phyloP scores from a whole-genome alignment of 305 asterid species.

The Plantago coronopus region DNA sequence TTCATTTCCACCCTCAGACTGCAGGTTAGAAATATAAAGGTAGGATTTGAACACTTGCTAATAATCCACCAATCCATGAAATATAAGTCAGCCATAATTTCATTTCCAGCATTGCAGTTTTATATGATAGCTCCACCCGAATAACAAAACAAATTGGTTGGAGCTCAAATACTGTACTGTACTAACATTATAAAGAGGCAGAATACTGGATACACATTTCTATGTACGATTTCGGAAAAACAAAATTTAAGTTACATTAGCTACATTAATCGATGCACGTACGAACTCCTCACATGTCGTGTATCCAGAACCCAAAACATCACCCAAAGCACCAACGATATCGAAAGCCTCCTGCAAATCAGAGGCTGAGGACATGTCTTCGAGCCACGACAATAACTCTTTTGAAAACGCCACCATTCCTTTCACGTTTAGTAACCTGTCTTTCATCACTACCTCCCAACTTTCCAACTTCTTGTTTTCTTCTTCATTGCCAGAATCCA shows the following conservation, averaged over 20 bases:
- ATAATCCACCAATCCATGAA: too few species aligned
- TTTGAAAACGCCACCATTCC: conserved; percentile 83
- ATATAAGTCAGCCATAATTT: too few species aligned
- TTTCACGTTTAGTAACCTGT: conserved; percentile 58
- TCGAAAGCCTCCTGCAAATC: conserved; percentile 91
- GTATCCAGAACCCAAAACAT: conserved; percentile 56
- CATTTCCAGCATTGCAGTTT: too few species aligned
- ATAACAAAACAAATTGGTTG: conserved; percentile 2
- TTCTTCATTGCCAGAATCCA: conserved; percentile 43
- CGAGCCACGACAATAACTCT: conserved; percentile 84
- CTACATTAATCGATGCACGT: conserved; percentile 54
- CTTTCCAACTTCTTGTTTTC: conserved; percentile 58
- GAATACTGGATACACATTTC: not conserved
- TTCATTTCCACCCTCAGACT: too few species aligned
- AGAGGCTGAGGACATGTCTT: conserved; percentile 64
- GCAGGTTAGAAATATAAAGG: too few species aligned
- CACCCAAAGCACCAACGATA: conserved; percentile 67
- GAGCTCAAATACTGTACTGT: not conserved
- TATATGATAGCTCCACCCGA: too few species aligned
- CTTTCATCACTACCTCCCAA: conserved; percentile 91
- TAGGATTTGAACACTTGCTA: too few species aligned
- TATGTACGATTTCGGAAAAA: conserved; percentile 8
- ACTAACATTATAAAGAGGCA: too few species aligned
- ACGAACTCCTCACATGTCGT: conserved; percentile 79
- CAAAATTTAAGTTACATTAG: conserved; percentile 32